These are phyloP conservation scores for Cyberlindnera mrakii DNA, from an alignment of 805 yeast species.

Conservation along the genomic window DNA sequence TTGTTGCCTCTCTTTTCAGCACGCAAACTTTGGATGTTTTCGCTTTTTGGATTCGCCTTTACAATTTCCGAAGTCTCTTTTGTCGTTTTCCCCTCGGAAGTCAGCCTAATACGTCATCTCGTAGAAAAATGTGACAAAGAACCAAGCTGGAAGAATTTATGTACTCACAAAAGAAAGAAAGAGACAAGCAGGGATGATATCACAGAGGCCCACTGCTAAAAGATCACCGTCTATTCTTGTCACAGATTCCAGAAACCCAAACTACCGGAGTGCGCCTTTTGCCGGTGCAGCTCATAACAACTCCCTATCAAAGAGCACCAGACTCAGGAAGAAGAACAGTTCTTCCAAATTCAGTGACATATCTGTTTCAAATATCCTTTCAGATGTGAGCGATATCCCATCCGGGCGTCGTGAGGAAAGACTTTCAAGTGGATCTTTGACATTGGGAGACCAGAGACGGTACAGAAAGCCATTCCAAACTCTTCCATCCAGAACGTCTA, in stretches of 20 bases:
- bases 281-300: conserved; percentile 49
- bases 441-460: conserved; percentile 9
- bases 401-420: conserved; percentile 51
- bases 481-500: conserved; percentile 72
- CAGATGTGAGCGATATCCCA: conserved; percentile 82
- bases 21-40: too few species aligned
- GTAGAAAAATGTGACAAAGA: background rate
- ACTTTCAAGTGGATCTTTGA: conserved; percentile 29
- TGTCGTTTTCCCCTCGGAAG: background rate
- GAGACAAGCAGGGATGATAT: conserved; percentile 4
- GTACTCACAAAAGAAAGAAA: background rate
- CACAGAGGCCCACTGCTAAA: conserved; percentile 56
- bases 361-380: conserved; percentile 71
- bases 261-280: conserved; percentile 63
- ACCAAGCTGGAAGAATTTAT: background rate
- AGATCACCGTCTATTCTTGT: conserved; percentile 91
- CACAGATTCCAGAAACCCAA: conserved; percentile 72
- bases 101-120: background rate
- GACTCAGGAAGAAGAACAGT: conserved; percentile 14
- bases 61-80: background rate
- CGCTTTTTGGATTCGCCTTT: too few species aligned
- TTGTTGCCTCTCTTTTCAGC: too few species aligned
- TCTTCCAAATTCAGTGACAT: conserved; percentile 60
- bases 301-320: conserved; percentile 2
- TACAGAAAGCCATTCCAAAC: conserved; percentile 46